Evolutionary conservation across 108 stramenopile genomes (phyloP), one percentile per base, ranked within the genome.

Genomic region (Stephanodiscus minutulus): DNA sequence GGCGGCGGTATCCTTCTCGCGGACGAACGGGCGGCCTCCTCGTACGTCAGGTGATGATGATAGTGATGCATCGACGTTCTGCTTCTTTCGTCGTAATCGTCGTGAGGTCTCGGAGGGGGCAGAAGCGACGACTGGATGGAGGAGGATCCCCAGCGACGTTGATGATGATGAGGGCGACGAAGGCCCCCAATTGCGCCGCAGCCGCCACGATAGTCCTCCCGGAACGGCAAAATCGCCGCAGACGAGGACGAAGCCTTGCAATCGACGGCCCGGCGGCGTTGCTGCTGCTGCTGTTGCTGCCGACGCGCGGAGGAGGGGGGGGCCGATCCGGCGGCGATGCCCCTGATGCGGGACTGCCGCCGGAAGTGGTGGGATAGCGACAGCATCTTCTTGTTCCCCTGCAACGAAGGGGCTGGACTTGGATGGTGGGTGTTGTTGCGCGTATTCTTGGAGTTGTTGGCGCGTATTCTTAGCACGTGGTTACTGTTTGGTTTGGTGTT

Each of bases 301-400:
- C 25, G 54, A 0, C 25, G 25, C 22, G 13, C 25, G 24, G 24
- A 25, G 4, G 54, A 20, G 50, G 50, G 20, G 20, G 20, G 13
- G n/a, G 50, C 1, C 5, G 3, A 35, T 35, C 35, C 35, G 20
- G 6, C 20, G 52, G 18, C 54, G 13, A 28, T 8, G 20, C 27
- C 20, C 0, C 24, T 24, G 29, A 29, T 56, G 55, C 25, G 55
- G 55, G 55, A 56, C 55, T 56, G 55, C 55, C 29, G 55, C 29
- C 55, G 55, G 29, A 56, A 29, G 55, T 28, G 17, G 27, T 31
- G 55, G 10, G 27, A 29, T 12, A 28, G 0, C 10, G 15, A 29
- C 15, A 56, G 55, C 55, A 29, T 56, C n/a, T n/a, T n/a, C n/a
- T n/a, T n/a, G n/a, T n/a, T n/a, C n/a, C n/a, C n/a, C n/a, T n/a